Evolutionary conservation across 129 eudicot genomes (phyloP).

Genomic region (Tanacetum coccineum): DNA sequence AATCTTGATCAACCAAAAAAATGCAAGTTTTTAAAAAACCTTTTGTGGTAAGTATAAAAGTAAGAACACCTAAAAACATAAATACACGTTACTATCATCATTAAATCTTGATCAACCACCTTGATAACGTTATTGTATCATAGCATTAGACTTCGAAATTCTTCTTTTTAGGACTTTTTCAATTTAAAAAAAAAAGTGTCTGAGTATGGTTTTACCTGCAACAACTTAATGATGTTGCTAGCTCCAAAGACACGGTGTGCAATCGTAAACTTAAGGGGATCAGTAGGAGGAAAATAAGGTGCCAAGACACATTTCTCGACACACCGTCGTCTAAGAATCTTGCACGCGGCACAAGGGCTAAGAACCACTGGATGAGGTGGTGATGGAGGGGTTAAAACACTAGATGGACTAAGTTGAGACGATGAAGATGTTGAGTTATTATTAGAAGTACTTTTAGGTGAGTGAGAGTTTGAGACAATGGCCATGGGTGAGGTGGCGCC

Average conservation of each 20-base stretch:
- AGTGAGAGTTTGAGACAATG: conserved; percentile 13
- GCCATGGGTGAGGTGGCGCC: conserved; percentile 27
- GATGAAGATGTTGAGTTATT: conserved; percentile 25
- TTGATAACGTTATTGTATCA: too few species aligned
- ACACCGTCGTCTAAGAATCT: conserved; percentile 72
- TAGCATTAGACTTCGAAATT: too few species aligned
- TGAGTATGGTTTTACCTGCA: conserved; percentile 49
- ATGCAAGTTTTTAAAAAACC: too few species aligned
- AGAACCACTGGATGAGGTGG: conserved; percentile 36
- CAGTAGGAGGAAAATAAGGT: conserved; percentile 83
- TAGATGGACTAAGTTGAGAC: conserved; percentile 31
- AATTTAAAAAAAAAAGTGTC: too few species aligned
- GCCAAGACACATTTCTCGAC: conserved; percentile 81
- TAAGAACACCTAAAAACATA: too few species aligned
- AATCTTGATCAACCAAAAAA: too few species aligned
- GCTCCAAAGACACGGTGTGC: conserved; percentile 94
- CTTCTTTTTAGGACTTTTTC: too few species aligned
- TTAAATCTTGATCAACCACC: too few species aligned
- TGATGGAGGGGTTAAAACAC: conserved; percentile 18
- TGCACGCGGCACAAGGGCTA: conserved; percentile 92
- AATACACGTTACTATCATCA: too few species aligned
- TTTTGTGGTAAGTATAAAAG: too few species aligned
- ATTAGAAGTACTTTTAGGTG: conserved; percentile 17
- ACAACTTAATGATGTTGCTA: conserved; percentile 80
- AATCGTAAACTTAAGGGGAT: conserved; percentile 74